Evolutionary conservation across 2,329 filamentous ascomycete species (phyloP), one percentile per base, ranked within the genome.

Genomic region (Elsinoe arachidis): DNA sequence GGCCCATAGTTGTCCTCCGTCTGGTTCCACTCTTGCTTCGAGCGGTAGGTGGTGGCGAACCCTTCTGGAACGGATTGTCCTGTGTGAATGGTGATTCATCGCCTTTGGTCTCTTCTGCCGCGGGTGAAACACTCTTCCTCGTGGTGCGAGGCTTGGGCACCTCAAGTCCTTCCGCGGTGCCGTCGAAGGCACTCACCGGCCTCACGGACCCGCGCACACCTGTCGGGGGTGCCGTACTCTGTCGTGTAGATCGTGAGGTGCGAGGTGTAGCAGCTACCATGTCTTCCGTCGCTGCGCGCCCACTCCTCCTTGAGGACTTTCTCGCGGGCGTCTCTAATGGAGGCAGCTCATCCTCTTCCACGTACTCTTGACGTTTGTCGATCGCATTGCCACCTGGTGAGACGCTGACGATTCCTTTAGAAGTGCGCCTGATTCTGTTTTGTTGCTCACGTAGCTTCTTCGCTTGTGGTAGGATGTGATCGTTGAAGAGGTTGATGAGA

Each of bases 1-100:
- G 62, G n/a, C 72, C 72, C 56, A 74, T 65, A 9, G 80, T 84
- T 59, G 76, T 79, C 47, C 81, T 72, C 63, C 80, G 71, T 71
- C 80, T 65, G 65, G 72, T 58, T 62, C 64, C 38, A 72, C 71
- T 67, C 74, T 72, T 72, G 66, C 56, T 68, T 59, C 59, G 58
- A 64, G 65, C 61, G 19, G 66, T 61, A 4, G 79, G 72, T 1
- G 88, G 85, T 9, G 88, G 86, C 70, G 85, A 87, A 39, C 90
- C 87, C 67, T 87, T 88, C 70, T 97, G 92, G 68, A 97, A 97
- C 0, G 92, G 91, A 66, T 97, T 97, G 56, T 96, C 90, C 63
- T 85, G 81, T 1, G 87, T 90, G 71, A 97, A 97, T 33, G 87
- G 60, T n/a, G 85, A 65, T 79, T 86, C 23, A 67, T 61, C n/a